These are phyloP conservation scores for Scutellaria minor DNA, from an alignment of 257 asterid species.

Conservation along the genomic window DNA sequence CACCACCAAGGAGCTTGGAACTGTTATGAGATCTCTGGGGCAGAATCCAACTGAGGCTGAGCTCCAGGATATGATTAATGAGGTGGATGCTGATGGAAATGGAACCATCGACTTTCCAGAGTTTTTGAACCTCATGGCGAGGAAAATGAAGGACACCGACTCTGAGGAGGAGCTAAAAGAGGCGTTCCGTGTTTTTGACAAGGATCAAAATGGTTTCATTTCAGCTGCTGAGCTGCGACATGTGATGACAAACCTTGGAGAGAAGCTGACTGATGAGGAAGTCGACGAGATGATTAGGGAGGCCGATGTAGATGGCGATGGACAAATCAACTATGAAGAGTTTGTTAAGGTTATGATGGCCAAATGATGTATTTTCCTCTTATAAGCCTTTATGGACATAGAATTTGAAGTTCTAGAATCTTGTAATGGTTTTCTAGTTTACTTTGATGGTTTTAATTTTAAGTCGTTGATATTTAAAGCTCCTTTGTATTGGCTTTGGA, in stretches of 20 bases:
- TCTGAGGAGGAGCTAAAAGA: constrained; percentile 75
- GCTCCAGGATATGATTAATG: constrained; percentile 71
- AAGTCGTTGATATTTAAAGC: constrained; percentile 30
- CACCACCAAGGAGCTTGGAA: constrained; percentile 74
- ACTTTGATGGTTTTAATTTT: constrained; percentile 14
- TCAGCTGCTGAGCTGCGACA: constrained; percentile 70
- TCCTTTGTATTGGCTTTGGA: constrained; percentile 39
- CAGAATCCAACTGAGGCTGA: constrained; percentile 74
- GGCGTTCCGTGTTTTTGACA: constrained; percentile 70
- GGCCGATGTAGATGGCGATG: constrained; percentile 69
- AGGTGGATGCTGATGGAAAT: constrained; percentile 72
- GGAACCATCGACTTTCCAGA: constrained; percentile 73
- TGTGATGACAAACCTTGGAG: constrained; percentile 70
- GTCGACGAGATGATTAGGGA: constrained; percentile 69
- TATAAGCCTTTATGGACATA: constrained; percentile 23
- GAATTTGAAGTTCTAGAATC: constrained; percentile 9
- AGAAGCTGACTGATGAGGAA: constrained; percentile 68
- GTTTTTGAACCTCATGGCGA: constrained; percentile 68
- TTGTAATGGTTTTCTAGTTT: constrained; percentile 22
- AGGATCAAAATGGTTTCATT: constrained; percentile 66
- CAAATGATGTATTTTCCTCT: constrained; percentile 41
- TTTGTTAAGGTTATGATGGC: constrained; percentile 76
- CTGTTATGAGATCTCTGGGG: constrained; percentile 71
- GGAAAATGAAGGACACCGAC: constrained; percentile 70
- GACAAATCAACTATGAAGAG: constrained; percentile 67